These are phyloP conservation scores for Sporothrix inflata DNA, from an alignment of 2,329 filamentous ascomycete genomes.

Conservation along the genomic window DNA sequence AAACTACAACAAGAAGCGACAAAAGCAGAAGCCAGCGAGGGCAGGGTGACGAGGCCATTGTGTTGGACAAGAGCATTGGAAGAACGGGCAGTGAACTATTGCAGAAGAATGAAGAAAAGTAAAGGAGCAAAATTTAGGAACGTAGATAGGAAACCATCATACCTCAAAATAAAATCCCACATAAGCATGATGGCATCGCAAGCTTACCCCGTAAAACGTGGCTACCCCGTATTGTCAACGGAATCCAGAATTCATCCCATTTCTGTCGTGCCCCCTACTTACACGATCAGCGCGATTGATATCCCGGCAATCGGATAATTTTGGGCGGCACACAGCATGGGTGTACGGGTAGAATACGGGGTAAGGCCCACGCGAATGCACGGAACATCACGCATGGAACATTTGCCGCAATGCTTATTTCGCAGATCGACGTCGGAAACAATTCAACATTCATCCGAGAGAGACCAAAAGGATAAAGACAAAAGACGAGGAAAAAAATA, in stretches of 20 bases:
- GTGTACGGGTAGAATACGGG: neutral
- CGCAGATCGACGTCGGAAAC: neutral
- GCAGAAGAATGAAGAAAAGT: neutral
- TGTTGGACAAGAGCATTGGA: too few relatives aligned
- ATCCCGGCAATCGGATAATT: conserved; percentile 15
- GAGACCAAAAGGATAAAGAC: neutral
- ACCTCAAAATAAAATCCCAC: neutral
- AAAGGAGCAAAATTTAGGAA: neutral
- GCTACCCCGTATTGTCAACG: neutral
- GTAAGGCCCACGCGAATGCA: neutral
- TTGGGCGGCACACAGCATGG: neutral
- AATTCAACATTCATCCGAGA: neutral
- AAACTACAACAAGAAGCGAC: neutral
- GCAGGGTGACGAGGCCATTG: neutral
- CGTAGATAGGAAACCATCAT: too few relatives aligned
- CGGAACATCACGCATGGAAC: neutral
- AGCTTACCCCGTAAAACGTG: neutral
- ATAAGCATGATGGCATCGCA: neutral
- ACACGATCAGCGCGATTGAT: conserved; percentile 1
- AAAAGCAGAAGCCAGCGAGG: neutral
- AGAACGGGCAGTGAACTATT: too few relatives aligned
- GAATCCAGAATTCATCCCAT: neutral
- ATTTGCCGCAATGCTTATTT: conserved; percentile 6
- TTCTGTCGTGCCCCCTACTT: neutral
- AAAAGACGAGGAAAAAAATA: neutral